Evolutionary conservation across 2,329 filamentous ascomycete genomes (phyloP).

Genomic region (Penicillium sp.): DNA sequence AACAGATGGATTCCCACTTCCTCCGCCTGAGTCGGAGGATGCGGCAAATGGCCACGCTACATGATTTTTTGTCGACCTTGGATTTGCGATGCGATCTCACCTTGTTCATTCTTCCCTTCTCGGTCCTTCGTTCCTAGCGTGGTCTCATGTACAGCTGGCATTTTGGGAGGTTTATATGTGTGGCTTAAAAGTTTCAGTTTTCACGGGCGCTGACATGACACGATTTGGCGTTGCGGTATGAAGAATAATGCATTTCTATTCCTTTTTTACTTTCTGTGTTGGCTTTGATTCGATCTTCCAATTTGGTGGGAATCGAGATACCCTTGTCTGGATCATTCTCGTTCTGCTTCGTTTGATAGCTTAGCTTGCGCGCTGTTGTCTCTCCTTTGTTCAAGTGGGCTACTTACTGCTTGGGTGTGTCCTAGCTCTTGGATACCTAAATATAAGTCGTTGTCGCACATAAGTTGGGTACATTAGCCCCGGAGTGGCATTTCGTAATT

Average conservation of each 20-base stretch:
- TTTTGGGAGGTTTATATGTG: conserved; percentile 12
- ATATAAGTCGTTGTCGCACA: neutral
- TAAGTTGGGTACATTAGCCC: neutral
- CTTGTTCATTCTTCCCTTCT: neutral
- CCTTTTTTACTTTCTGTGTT: conserved; percentile 6
- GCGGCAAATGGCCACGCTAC: conserved; percentile 13
- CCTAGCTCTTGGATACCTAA: neutral
- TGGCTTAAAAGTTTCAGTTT: conserved; percentile 14
- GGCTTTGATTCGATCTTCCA: conserved; percentile 1
- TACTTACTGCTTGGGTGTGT: neutral
- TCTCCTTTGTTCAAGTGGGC: neutral
- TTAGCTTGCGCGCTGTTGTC: neutral
- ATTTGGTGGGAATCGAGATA: conserved; percentile 23
- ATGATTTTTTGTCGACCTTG: neutral
- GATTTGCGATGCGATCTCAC: neutral
- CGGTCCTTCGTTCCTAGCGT: conserved; percentile 10
- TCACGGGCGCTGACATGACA: conserved; percentile 18
- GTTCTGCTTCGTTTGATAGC: neutral
- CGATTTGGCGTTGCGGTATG: conserved; percentile 25
- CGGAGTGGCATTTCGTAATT: neutral
- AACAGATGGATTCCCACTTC: conserved; percentile 45
- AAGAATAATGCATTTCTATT: conserved; percentile 14
- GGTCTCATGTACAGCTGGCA: conserved; percentile 19
- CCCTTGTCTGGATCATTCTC: conserved; percentile 10
- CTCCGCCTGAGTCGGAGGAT: conserved; percentile 32